Evolutionary conservation across 2,329 filamentous ascomycete genomes (phyloP), one percentile per base, ranked within the genome.

Genomic region (Alternaria hordeiaustralica): DNA sequence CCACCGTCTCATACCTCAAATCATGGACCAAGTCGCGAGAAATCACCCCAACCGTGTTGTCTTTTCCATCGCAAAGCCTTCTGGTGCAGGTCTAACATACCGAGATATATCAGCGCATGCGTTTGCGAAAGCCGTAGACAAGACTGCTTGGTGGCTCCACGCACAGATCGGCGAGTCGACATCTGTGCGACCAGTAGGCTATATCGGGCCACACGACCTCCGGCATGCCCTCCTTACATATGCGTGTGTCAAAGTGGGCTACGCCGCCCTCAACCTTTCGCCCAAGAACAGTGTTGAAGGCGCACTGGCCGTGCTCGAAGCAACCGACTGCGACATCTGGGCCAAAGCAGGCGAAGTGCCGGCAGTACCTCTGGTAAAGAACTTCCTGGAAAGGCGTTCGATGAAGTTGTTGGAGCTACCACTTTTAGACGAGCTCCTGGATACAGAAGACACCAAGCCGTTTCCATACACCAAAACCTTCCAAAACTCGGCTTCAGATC

Each of bases 161-260:
- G 21, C 66, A 2, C 67, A 63, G 3, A 55, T 80, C n/a, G 76
- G 75, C 5, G 58, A 54, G 7, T 68, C 69, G 3, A 30, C 44
- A 13, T 58, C 49, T 0, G 69, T 73, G n/a, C 60, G 66, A 20
- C 72, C 70, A 7, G 30, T 76, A 28, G 66, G 63, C 11, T 77
- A 77, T 33, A 66, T 77, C 15, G 75, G 75, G 25, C 72, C 71
- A 11, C 69, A 28, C 77, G 82, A 83, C 61, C 56, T 79, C n/a
- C 70, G 76, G 9, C 82, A 83, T 59, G 69, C 67, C 10, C 72
- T 83, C 9, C 25, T 82, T 6, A 65, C 77, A 2, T 71, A 82
- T 9, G 81, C 80, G 10, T 75, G 63, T 18, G 74, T 79, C 55
- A 84, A 84, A 67, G 75, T 78, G 0, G 80, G 81, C 6, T 81